phyloP scores from a whole-genome alignment of 176 grass and related monocot species.

The Luzula sylvatica region DNA sequence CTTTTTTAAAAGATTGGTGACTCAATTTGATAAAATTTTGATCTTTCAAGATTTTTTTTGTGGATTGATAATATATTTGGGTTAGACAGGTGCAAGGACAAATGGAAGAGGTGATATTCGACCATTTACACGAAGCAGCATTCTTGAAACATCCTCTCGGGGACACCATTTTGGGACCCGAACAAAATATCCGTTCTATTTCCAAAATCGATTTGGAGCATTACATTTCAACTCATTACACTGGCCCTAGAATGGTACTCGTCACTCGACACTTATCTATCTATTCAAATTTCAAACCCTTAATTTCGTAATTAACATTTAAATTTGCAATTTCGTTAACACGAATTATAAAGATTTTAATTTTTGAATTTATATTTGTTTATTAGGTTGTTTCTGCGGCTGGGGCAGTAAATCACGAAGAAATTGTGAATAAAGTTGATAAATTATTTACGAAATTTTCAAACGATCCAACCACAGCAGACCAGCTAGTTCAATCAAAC shows the following conservation, averaged over 20 bases:
- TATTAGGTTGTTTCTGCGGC: constrained; percentile 89
- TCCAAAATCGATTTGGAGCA: constrained; percentile 55
- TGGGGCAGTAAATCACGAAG: constrained; percentile 72
- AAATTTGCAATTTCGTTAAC: neutral
- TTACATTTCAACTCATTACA: constrained; percentile 92
- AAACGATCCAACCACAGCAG: constrained; percentile 65
- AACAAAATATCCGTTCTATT: constrained; percentile 68
- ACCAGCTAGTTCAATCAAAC: constrained; percentile 62
- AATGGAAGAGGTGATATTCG: constrained; percentile 96
- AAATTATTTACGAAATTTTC: constrained; percentile 83
- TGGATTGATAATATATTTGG: constrained; percentile 19
- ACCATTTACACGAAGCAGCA: constrained; percentile 86
- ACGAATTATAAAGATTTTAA: neutral
- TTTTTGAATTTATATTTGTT: constrained; percentile 4
- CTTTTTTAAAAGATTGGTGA: neutral
- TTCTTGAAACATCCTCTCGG: constrained; percentile 72
- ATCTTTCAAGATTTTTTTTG: constrained; percentile 27
- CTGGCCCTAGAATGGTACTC: constrained; percentile 77
- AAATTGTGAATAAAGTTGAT: constrained; percentile 62
- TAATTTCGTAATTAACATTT: neutral
- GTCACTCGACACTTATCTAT: neutral
- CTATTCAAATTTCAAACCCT: neutral
- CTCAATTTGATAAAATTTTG: neutral
- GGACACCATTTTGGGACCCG: constrained; percentile 92
- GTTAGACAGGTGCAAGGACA: constrained; percentile 77